Conservation (phyloP, 2,329 filamentous ascomycete species). For the Neospermospora avenae region DNA sequence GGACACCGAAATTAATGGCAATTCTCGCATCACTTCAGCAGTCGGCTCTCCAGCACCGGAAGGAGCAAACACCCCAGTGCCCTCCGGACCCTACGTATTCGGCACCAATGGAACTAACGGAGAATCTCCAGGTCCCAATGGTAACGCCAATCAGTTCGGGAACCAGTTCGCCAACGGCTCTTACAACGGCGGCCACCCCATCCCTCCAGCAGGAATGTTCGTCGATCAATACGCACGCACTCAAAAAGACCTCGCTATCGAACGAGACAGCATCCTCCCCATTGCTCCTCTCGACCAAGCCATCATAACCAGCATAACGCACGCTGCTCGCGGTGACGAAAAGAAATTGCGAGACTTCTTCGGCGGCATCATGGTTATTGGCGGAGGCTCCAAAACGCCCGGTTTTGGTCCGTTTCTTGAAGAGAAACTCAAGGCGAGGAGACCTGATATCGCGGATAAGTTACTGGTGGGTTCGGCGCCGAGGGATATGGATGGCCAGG, state of each 20-base stretch:
- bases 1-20: conserved; percentile 58
- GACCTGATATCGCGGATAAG: conserved; percentile 57
- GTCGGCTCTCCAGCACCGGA: conserved; percentile 87
- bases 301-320: conserved; percentile 83
- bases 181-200: conserved; percentile 48
- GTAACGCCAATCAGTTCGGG: conserved; percentile 18
- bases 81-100: conserved; percentile 52
- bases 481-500: conserved; percentile 91
- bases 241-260: conserved; percentile 50
- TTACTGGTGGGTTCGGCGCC: conserved; percentile 69
- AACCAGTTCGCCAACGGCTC: conserved; percentile 42
- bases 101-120: conserved; percentile 38
- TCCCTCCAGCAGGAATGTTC: conserved; percentile 35
- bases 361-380: conserved; percentile 85
- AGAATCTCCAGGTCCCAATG: conserved; percentile 32
- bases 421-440: conserved; percentile 68
- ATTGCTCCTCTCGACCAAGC: conserved; percentile 82
- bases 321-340: conserved; percentile 84
- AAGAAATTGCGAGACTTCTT: conserved; percentile 90
- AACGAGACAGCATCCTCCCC: conserved; percentile 78
- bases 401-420: conserved; percentile 81
- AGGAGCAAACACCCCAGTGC: conserved; percentile 63
- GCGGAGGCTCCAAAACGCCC: conserved; percentile 77
- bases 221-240: conserved; percentile 41
- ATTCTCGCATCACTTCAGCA: conserved; percentile 74